These are phyloP conservation scores for Fusarium penzigii DNA, from an alignment of 2,329 filamentous ascomycete species.

Conservation along the genomic window DNA sequence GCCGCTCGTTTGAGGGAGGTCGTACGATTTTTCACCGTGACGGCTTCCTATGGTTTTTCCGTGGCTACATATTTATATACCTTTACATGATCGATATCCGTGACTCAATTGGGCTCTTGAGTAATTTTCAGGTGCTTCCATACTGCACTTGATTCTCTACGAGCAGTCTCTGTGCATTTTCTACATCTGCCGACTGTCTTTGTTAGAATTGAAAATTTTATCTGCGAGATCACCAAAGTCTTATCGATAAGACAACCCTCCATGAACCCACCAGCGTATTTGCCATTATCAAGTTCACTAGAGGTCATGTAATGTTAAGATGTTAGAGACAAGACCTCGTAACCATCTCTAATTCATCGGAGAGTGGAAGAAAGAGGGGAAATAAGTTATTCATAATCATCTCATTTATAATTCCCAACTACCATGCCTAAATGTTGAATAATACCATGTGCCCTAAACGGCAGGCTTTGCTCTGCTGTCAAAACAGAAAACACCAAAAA, in stretches of 20 bases:
- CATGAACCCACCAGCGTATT: too few relatives aligned
- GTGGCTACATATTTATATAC: slow-evolving; percentile 39
- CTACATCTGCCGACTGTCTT: too few relatives aligned
- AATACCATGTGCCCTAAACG: background rate
- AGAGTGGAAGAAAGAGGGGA: too few relatives aligned
- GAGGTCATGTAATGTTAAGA: too few relatives aligned
- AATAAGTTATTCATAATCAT: background rate
- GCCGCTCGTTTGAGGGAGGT: slow-evolving; percentile 48
- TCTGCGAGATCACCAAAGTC: too few relatives aligned
- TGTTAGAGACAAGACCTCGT: too few relatives aligned
- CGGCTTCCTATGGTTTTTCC: slow-evolving; percentile 46
- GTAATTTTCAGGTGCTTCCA: background rate
- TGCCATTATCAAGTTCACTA: too few relatives aligned
- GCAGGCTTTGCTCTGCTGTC: too few relatives aligned
- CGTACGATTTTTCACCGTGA: slow-evolving; percentile 39
- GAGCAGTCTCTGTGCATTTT: background rate
- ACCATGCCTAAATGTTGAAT: background rate
- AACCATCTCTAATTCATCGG: too few relatives aligned
- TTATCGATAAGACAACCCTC: too few relatives aligned
- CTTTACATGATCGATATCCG: background rate
- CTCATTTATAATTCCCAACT: background rate
- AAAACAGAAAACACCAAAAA: background rate
- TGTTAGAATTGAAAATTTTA: too few relatives aligned
- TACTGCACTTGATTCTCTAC: too few relatives aligned
- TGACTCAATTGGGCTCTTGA: slow-evolving; percentile 1